These are phyloP conservation scores for Camelina hispida DNA, from an alignment of 345 rosid genomes.

Conservation along the genomic window DNA sequence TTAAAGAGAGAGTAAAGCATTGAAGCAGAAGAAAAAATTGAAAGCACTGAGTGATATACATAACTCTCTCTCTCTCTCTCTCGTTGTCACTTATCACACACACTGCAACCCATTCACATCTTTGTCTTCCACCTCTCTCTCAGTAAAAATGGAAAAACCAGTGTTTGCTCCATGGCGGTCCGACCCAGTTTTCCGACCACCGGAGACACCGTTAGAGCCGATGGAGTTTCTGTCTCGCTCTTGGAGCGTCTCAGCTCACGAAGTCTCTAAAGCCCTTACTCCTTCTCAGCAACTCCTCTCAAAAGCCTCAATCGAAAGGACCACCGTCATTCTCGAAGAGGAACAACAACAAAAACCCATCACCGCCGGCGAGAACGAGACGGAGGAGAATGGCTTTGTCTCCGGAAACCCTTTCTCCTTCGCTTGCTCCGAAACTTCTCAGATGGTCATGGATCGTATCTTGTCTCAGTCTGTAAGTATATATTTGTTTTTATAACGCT, in stretches of 20 bases:
- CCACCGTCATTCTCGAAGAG: slow-evolving; percentile 57
- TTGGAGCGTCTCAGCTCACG: slow-evolving; percentile 87
- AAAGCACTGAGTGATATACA: background rate
- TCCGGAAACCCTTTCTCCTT: slow-evolving; percentile 89
- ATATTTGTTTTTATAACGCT: background rate
- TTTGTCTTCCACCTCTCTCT: slow-evolving; percentile 1
- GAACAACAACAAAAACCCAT: slow-evolving; percentile 30
- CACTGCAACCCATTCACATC: slow-evolving; percentile 34
- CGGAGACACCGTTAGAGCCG: slow-evolving; percentile 84
- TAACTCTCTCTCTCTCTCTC: slow-evolving; percentile 10
- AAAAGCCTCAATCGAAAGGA: slow-evolving; percentile 39
- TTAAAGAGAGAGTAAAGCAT: background rate
- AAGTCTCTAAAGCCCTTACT: slow-evolving; percentile 72
- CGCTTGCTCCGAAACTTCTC: slow-evolving; percentile 84
- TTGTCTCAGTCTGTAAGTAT: slow-evolving; percentile 92
- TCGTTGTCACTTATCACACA: slow-evolving; percentile 33
- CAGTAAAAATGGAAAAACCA: slow-evolving; percentile 59
- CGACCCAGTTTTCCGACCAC: slow-evolving; percentile 66
- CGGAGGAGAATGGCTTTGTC: slow-evolving; percentile 56
- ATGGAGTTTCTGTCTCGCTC: slow-evolving; percentile 97
- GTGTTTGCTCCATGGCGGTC: slow-evolving; percentile 57
- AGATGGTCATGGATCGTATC: slow-evolving; percentile 88
- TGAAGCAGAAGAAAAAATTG: background rate
- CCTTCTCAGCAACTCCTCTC: slow-evolving; percentile 28
- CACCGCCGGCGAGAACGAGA: slow-evolving; percentile 44